These are phyloP conservation scores for Solanum peruvianum DNA, from an alignment of 257 asterid species.

Conservation along the genomic window DNA sequence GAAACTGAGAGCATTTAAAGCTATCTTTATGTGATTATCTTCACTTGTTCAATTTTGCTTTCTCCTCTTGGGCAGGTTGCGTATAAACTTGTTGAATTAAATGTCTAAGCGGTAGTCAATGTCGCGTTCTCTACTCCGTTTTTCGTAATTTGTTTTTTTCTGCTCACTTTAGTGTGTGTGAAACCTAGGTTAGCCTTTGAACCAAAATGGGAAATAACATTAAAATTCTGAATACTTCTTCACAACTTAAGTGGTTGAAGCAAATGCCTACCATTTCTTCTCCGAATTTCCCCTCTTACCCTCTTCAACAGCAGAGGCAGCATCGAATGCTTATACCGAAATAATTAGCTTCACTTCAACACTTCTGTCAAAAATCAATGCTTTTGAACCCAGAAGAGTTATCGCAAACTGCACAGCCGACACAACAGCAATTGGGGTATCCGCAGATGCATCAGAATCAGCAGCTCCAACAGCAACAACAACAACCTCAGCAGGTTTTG, in stretches of 20 bases:
- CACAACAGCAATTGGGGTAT: constrained; percentile 37
- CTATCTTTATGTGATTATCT: background rate
- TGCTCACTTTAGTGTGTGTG: constrained; percentile 15
- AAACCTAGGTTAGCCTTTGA: constrained; percentile 46
- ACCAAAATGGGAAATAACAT: constrained; percentile 67
- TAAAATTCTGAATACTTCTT: constrained; percentile 38
- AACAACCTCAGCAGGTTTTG: constrained; percentile 6
- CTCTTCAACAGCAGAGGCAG: constrained; percentile 45
- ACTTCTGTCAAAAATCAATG: constrained; percentile 46
- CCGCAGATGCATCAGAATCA: constrained; percentile 50
- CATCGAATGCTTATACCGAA: constrained; percentile 37
- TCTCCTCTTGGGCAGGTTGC: background rate
- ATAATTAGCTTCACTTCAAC: constrained; percentile 43
- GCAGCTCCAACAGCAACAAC: constrained; percentile 23
- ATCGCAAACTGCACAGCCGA: constrained; percentile 57
- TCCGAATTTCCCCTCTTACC: constrained; percentile 44
- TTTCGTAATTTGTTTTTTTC: background rate
- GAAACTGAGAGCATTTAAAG: background rate
- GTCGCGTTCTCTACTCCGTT: background rate
- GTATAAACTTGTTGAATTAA: background rate
- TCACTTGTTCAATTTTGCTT: background rate
- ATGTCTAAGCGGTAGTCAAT: background rate
- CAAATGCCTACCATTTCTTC: constrained; percentile 58
- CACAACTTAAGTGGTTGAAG: constrained; percentile 80
- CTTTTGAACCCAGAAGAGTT: constrained; percentile 51